Conservation (phyloP, 2,329 filamentous ascomycete species). For the Dichotomopilus funicola region DNA sequence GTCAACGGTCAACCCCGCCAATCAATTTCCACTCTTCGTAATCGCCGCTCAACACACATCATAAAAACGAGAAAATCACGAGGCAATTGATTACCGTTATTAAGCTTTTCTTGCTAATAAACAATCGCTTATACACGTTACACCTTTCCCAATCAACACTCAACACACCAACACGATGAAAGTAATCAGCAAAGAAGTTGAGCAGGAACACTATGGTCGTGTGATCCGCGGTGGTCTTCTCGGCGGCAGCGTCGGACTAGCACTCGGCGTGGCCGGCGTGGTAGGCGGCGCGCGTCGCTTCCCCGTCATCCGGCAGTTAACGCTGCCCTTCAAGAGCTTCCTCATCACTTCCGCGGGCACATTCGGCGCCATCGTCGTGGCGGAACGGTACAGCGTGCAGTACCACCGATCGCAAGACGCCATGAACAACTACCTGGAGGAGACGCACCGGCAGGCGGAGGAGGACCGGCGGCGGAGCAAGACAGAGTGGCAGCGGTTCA, state of each 20-base stretch:
- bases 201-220: slow-evolving; percentile 72
- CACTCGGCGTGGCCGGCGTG: slow-evolving; percentile 61
- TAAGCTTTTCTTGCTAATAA: too few species aligned
- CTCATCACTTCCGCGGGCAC: slow-evolving; percentile 76
- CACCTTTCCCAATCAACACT: not conserved
- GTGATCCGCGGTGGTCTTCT: slow-evolving; percentile 74
- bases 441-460: slow-evolving; percentile 49
- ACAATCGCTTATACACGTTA: not conserved
- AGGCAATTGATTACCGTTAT: too few species aligned
- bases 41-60: too few species aligned
- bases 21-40: too few species aligned
- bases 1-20: too few species aligned
- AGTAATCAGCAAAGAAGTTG: slow-evolving; percentile 90
- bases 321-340: slow-evolving; percentile 85
- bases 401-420: slow-evolving; percentile 69
- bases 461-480: slow-evolving; percentile 38
- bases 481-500: slow-evolving; percentile 56
- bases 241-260: slow-evolving; percentile 64
- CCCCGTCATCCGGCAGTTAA: slow-evolving; percentile 71
- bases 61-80: too few species aligned
- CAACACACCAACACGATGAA: slow-evolving; percentile 60
- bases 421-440: slow-evolving; percentile 59
- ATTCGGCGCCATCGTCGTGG: slow-evolving; percentile 80
- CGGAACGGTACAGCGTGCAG: slow-evolving; percentile 60
- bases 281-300: slow-evolving; percentile 63